phyloP scores from a whole-genome alignment of 2,329 filamentous ascomycete genomes.

The Stagonosporopsis rhizophila region DNA sequence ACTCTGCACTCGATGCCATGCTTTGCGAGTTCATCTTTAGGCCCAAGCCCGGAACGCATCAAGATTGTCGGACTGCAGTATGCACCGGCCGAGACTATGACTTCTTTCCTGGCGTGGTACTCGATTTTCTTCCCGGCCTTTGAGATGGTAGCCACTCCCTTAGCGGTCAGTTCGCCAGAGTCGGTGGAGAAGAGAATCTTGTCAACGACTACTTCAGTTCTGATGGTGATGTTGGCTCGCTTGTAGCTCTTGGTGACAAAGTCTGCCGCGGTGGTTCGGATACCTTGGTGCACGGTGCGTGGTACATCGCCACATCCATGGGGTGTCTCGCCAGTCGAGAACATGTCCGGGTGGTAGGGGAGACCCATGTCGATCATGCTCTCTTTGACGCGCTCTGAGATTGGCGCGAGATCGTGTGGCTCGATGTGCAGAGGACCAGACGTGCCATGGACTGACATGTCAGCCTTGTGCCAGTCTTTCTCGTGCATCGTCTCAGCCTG shows the following conservation, averaged over 20 bases:
- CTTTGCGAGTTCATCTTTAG: constrained; percentile 58
- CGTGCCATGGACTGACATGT: constrained; percentile 53
- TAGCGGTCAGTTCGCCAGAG: constrained; percentile 52
- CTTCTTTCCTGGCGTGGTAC: constrained; percentile 46
- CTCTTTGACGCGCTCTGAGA: constrained; percentile 62
- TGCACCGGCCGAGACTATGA: constrained; percentile 44
- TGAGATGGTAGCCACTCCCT: constrained; percentile 54
- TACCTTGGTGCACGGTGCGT: constrained; percentile 42
- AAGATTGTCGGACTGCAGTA: constrained; percentile 50
- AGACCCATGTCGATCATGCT: constrained; percentile 64
- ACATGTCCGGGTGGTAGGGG: constrained; percentile 66
- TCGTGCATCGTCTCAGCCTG: constrained; percentile 63
- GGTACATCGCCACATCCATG: constrained; percentile 43
- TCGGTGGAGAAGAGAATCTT: constrained; percentile 56
- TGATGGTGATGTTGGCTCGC: constrained; percentile 47
- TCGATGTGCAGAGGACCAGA: constrained; percentile 63
- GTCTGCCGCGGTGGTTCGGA: constrained; percentile 40
- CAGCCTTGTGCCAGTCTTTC: constrained; percentile 64
- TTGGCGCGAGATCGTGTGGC: constrained; percentile 66
- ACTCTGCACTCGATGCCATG: constrained; percentile 61
- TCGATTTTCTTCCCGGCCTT: constrained; percentile 49
- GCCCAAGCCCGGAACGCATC: constrained; percentile 65
- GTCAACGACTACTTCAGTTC: constrained; percentile 41
- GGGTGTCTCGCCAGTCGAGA: constrained; percentile 54
- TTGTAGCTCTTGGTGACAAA: constrained; percentile 53